These are phyloP conservation scores for Rhinocladiella mackenziei DNA, from an alignment of 2,329 filamentous ascomycete species.

Conservation along the genomic window DNA sequence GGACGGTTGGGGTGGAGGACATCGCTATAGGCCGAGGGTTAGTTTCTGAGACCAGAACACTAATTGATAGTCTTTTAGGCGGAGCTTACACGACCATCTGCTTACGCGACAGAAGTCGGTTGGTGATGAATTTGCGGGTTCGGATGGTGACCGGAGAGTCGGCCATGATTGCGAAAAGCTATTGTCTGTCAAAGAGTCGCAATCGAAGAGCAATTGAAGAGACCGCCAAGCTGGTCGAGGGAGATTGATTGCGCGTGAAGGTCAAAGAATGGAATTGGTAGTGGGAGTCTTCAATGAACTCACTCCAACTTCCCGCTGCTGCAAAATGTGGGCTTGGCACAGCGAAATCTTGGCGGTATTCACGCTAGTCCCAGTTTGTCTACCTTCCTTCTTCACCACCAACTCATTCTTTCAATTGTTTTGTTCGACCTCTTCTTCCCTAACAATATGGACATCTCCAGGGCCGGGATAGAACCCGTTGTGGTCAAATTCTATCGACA, in stretches of 20 bases:
- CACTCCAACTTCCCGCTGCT: conserved; percentile 4
- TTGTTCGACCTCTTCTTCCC: background rate
- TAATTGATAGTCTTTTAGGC: conserved; percentile 2
- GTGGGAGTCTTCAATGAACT: conserved; percentile 7
- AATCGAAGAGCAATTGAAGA: too few relatives aligned
- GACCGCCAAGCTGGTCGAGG: conserved; percentile 3
- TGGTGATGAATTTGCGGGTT: conserved; percentile 99
- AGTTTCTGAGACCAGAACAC: background rate
- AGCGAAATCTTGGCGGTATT: conserved; percentile 19
- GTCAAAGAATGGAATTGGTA: conserved; percentile 3
- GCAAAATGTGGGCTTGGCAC: conserved; percentile 25
- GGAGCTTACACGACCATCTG: conserved; percentile 97
- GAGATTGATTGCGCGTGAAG: too few relatives aligned
- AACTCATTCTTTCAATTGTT: background rate
- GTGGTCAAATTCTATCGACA: conserved; percentile 63
- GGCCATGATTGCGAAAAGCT: conserved; percentile 68
- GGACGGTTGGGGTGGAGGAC: conserved; percentile 98
- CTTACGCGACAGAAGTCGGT: conserved; percentile 97
- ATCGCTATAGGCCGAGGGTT: conserved; percentile 60
- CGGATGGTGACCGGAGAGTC: conserved; percentile 75
- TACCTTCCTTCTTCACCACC: background rate
- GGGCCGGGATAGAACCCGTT: conserved; percentile 35
- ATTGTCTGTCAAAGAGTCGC: conserved; percentile 16
- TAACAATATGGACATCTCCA: conserved; percentile 17
- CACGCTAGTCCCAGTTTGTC: conserved; percentile 11